Conservation (phyloP, 2,329 filamentous ascomycete genomes). For the Colletotrichum sp. region DNA sequence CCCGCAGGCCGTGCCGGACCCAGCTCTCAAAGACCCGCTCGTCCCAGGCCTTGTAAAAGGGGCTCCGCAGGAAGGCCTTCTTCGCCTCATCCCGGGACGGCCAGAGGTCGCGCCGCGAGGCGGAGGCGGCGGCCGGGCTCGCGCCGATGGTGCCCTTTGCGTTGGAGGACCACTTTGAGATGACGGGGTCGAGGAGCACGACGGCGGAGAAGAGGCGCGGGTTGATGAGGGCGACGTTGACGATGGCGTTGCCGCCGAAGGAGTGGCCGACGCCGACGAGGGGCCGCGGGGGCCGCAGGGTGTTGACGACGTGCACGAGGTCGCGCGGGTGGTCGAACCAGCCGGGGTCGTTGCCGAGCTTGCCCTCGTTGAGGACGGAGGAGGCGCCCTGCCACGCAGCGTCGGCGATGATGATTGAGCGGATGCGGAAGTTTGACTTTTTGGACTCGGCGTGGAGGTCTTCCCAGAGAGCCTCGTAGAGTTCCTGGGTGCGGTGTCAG, state of each 20-base stretch:
- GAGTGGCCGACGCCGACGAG: conserved; percentile 88
- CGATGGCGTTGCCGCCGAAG: conserved; percentile 79
- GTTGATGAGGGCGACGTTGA: conserved; percentile 75
- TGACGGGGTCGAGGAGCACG: conserved; percentile 84
- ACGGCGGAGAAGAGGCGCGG: conserved; percentile 80
- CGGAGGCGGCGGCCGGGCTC: conserved; percentile 64
- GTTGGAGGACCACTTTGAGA: conserved; percentile 56
- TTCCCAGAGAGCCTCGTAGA: conserved; percentile 93
- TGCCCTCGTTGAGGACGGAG: conserved; percentile 75
- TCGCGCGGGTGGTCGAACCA: conserved; percentile 90
- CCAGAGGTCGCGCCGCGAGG: conserved; percentile 81
- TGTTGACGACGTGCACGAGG: conserved; percentile 83
- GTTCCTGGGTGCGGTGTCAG: conserved; percentile 61
- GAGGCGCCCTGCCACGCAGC: conserved; percentile 85
- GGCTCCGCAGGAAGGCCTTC: conserved; percentile 67
- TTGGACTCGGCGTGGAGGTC: conserved; percentile 68
- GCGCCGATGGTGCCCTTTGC: conserved; percentile 33
- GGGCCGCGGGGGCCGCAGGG: conserved; percentile 80
- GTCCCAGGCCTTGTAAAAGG: conserved; percentile 87
- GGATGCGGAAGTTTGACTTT: conserved; percentile 67
- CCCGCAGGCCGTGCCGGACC: conserved; percentile 76
- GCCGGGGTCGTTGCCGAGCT: conserved; percentile 78
- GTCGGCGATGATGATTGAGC: conserved; percentile 89
- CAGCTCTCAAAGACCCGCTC: conserved; percentile 76
- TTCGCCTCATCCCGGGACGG: conserved; percentile 74